These are phyloP conservation scores for Microbotryum scabiosae DNA, from an alignment of 1,284 basidiomycete genomes.

Conservation along the genomic window DNA sequence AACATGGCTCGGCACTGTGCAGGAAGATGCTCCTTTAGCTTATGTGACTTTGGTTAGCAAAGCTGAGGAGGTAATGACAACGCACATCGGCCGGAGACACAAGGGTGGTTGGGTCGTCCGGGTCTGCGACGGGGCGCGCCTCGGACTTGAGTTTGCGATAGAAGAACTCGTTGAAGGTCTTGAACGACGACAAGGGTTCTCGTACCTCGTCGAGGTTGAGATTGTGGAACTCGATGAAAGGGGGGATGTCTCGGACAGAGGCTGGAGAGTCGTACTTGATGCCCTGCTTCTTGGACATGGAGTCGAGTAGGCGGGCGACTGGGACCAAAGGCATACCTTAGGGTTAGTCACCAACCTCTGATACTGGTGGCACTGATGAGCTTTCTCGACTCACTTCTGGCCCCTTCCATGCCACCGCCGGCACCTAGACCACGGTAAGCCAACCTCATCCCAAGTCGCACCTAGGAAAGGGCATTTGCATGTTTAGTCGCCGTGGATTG, in stretches of 20 bases:
- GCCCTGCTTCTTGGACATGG: constrained; percentile 88
- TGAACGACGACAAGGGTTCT: constrained; percentile 14
- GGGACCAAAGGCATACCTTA: not conserved
- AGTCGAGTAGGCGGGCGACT: constrained; percentile 74
- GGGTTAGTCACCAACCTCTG: not conserved
- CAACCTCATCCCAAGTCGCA: constrained; percentile 34
- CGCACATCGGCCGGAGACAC: constrained; percentile 73
- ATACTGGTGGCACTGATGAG: not conserved
- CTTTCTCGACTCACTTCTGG: constrained; percentile 52
- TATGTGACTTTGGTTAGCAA: too few species aligned
- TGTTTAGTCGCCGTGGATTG: too few species aligned
- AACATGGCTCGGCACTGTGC: constrained; percentile 79
- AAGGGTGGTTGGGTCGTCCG: constrained; percentile 62
- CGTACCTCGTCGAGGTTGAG: constrained; percentile 71
- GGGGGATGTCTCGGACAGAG: constrained; percentile 71
- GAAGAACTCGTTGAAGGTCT: constrained; percentile 80
- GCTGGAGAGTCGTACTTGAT: constrained; percentile 80
- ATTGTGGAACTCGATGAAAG: constrained; percentile 84
- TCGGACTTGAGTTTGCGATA: constrained; percentile 80
- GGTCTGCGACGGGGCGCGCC: constrained; percentile 67
- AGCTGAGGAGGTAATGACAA: too few species aligned
- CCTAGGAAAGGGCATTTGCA: not conserved
- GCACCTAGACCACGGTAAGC: constrained; percentile 49
- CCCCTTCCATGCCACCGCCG: constrained; percentile 80
- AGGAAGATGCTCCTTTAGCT: too few species aligned